phyloP scores from a whole-genome alignment of 1,284 basidiomycete species.

The Spongiforma sp. region DNA sequence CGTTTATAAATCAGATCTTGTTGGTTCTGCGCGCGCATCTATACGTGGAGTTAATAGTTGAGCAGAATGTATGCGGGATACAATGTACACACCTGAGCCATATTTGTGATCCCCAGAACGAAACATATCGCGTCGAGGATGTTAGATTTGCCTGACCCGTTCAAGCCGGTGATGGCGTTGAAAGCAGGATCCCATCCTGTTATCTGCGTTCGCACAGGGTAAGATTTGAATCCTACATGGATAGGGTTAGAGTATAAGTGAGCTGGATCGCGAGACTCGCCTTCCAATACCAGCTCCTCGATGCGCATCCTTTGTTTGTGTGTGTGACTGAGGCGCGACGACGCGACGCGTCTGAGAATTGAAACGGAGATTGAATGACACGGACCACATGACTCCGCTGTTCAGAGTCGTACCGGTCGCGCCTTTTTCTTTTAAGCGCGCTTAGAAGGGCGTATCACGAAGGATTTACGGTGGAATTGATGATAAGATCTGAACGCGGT shows the following conservation, averaged over 20 bases:
- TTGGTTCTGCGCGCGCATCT: constrained; percentile 97
- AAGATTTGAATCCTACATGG: constrained; percentile 90
- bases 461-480: no score
- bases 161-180: constrained; percentile 97
- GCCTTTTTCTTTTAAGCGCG: constrained; percentile 2
- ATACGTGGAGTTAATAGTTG: neutral
- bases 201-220: constrained; percentile 94
- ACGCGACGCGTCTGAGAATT: constrained; percentile 37
- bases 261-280: constrained; percentile 36
- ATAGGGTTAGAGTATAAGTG: constrained; percentile 9
- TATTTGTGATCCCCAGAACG: constrained; percentile 95
- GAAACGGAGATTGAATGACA: constrained; percentile 34
- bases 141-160: constrained; percentile 96
- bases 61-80: neutral
- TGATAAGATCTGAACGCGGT: constrained; percentile 1
- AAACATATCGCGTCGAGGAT: constrained; percentile 96
- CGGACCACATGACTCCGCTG: no score
- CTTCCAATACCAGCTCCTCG: constrained; percentile 83
- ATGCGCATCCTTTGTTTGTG: constrained; percentile 64
- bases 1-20: constrained; percentile 99
- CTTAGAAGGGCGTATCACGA: neutral
- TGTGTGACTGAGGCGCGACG: no score
- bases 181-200: constrained; percentile 96
- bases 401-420: constrained; percentile 12
- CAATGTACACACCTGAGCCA: constrained; percentile 68